phyloP scores from a whole-genome alignment of 345 rosid genomes.

The Physaria fendleri region DNA sequence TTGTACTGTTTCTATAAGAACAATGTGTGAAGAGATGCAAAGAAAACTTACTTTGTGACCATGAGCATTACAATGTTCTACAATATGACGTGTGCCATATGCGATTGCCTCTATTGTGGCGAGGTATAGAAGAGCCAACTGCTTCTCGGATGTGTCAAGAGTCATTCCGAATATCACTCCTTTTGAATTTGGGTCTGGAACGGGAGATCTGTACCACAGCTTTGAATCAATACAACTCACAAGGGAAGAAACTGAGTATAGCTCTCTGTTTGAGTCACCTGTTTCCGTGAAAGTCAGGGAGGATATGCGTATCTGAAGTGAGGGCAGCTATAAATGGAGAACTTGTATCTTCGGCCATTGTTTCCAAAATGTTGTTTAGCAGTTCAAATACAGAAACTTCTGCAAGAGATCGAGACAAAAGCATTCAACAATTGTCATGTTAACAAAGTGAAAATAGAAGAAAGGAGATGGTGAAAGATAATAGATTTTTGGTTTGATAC shows the following conservation, averaged over 20 bases:
- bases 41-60: conserved; percentile 67
- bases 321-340: conserved; percentile 81
- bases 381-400: conserved; percentile 73
- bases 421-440: not conserved
- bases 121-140: conserved; percentile 76
- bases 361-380: conserved; percentile 56
- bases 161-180: conserved; percentile 80
- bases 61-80: conserved; percentile 87
- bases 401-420: conserved; percentile 28
- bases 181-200: conserved; percentile 82
- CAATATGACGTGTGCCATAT: conserved; percentile 86
- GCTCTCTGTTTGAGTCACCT: conserved; percentile 37
- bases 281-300: conserved; percentile 93
- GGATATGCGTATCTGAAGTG: conserved; percentile 68
- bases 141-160: conserved; percentile 77
- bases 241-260: not conserved
- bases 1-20: not conserved
- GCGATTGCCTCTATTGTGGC: conserved; percentile 84
- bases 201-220: conserved; percentile 64
- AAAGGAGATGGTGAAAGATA: not conserved
- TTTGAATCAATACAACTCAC: conserved; percentile 14
- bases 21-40: not conserved
- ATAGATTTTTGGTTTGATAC: conserved; percentile 28
- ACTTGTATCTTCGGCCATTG: conserved; percentile 42
- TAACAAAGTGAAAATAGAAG: not conserved